Base-by-base conservation (phyloP, 805 yeast genomes). In the Wickerhamiella azymoides region DNA sequence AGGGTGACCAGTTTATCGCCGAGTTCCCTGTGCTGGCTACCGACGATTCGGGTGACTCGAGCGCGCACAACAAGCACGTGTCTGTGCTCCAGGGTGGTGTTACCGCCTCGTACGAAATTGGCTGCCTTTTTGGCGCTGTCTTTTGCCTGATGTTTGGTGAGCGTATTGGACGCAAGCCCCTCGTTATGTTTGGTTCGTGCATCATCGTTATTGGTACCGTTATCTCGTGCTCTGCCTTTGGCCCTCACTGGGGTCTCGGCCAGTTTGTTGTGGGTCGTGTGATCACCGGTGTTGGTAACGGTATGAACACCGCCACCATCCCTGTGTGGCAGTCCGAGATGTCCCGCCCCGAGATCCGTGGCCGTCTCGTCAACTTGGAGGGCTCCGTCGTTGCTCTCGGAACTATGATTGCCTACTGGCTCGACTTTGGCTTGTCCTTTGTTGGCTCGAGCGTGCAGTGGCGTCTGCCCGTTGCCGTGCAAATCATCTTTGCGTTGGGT, bases 291-390 rank as follows among this genome's bases (percentile, higher is more conserved):
- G 53, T 80, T 40, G 93, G 89, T 55, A 80, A 77, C 50, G 92
- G 92, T 50, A 61, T 80, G 59, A 75, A 76, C 58, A 79, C 88
- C 13, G 76, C 86, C n/a, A 79, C 86, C 28, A 79, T 80, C 47
- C 93, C 93, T 11, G 79, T 80, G 51, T 83, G 83, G 77, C 88
- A 80, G 60, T 72, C 89, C 1, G 94, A 83, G 62, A 72, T 77
- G 62, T 73, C 86, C 36, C 73, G 72, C 49, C 73, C 84, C 10
- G 74, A 72, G 50, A 69, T 67, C 50, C 74, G 88, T 67, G 89
- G 89, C 54, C 66, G 71, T 51, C 64, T 80, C 52, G 84, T 80
- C 46, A 73, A 74, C 54, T 64, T 80, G 57, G 83, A 80, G 63
- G 88, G 88, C 50, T 72, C 82, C 21, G 72, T 79, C 33, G 76